phyloP scores from a whole-genome alignment of 352 stramenopile species.

The Pythium scleroteichum region DNA sequence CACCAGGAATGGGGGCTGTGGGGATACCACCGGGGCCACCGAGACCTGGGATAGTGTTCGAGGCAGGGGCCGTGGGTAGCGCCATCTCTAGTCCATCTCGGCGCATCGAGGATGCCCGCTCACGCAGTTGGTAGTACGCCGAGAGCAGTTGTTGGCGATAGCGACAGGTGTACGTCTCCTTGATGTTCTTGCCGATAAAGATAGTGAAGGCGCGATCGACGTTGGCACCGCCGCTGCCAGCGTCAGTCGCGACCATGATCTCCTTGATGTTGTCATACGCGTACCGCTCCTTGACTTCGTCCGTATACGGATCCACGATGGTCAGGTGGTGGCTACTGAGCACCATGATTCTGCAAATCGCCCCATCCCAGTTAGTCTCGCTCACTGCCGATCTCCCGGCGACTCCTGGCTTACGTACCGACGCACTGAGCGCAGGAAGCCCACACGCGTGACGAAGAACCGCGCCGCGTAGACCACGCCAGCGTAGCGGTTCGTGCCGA shows the following conservation, averaged over 20 bases:
- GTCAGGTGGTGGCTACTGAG: conserved; percentile 80
- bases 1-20: conserved; percentile 4
- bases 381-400: not conserved
- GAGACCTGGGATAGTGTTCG: conserved; percentile 15
- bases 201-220: conserved; percentile 79
- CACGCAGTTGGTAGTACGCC: conserved; percentile 82
- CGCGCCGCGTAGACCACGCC: conserved; percentile 83
- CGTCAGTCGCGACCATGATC: conserved; percentile 77
- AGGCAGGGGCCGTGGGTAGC: not conserved
- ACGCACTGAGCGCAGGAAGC: conserved; percentile 77
- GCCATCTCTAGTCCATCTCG: conserved; percentile 43
- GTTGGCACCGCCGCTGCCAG: conserved; percentile 56
- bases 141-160: conserved; percentile 84
- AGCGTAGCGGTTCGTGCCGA: conserved; percentile 67
- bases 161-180: conserved; percentile 86
- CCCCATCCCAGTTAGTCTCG: conserved; percentile 6
- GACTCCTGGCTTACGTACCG: conserved; percentile 28
- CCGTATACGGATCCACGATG: conserved; percentile 82
- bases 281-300: conserved; percentile 86
- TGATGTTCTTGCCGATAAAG: conserved; percentile 84
- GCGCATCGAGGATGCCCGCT: conserved; percentile 73
- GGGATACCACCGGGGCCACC: conserved; percentile 13
- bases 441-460: conserved; percentile 85
- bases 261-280: conserved; percentile 89
- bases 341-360: conserved; percentile 61